Base-by-base conservation (phyloP, 1,284 basidiomycete genomes). In the Cryptococcus sp. region DNA sequence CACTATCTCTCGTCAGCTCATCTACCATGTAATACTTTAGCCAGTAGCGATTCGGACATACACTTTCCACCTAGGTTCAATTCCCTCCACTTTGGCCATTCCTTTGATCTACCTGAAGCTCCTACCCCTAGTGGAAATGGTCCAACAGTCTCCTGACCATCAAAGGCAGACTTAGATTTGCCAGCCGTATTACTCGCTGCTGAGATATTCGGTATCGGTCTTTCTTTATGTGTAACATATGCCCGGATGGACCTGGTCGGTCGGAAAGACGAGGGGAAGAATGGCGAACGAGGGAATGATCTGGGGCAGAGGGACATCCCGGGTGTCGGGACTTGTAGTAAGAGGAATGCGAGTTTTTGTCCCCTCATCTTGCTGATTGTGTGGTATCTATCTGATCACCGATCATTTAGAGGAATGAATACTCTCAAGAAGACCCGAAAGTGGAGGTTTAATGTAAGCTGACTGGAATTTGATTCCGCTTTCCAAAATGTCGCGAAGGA, bases 31-130 rank as follows among this genome's bases (percentile, higher is more conserved):
- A n/a, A 41, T 10, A 41, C 38, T 41, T n/a, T 10, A 23, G 23
- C 23, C 23, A 23, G 23, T 23, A 14, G 14, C 46, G 11, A 15
- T n/a, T 34, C n/a, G 30, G 6, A 78, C 83, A 64, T 71, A 89
- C 91, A 83, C 81, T 95, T 96, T 50, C 90, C 90, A 35, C 84
- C 81, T 2, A 86, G 80, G 58, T 83, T 87, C 49, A 96, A 78
- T 65, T 96, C 86, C 32, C 84, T 84, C 92, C 92, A 96, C 62
- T 63, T 60, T 58, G 72, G 75, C 69, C 79, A 76, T 4, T 66
- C 62, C 59, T 71, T 71, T 42, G 81, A 52, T 80, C 83, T 55
- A 75, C 82, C 63, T 78, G 80, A 58, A 80, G 74, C 5, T 80
- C 80, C 82, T 47, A 89, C 80, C 4, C 89, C 89, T 2, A 93